Base-by-base conservation (phyloP, 116 monocot species). In the Iris pallida region DNA sequence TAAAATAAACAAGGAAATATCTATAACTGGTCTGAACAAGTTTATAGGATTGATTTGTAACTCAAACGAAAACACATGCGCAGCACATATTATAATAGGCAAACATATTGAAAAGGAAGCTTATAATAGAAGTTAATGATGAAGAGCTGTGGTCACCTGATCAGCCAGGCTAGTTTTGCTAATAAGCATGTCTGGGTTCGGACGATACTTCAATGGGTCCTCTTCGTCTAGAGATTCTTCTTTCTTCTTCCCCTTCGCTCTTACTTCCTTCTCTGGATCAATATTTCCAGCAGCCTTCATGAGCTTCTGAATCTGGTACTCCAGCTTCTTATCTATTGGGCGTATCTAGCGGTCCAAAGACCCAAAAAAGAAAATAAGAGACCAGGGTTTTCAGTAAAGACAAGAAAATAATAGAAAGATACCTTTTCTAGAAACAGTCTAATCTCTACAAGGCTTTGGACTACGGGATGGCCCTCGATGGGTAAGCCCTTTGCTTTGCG, bases 351-450 rank as follows among this genome's bases (percentile, higher is more conserved):
- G 17, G 15, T 42, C 41, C 62, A 57, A 61, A 80, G 45, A 16
- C 17, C 5, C n/a, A n/a, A 18, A 40, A 44, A 20, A 52, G 5
- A 17, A 17, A 47, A 41, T 46, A 77, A 30, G 4, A 70, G 6
- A 16, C 13, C 52, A 14, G 49, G 4, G 49, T 13, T 51, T 30
- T 3, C 30, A 30, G 12, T 41, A 68, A 55, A 42, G n/a, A 40
- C 45, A 20, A 52, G 5, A 17, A 17, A 47, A 41, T 46, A 77
- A 30, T 3, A 70, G 6, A 16, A 13, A 47, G 58, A 20, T 14
- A 89, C 95, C 88, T 95, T 95, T 67, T 95, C 95, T 6, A 95
- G 78, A 65, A 95, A 95, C 15, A 95, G 49, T 70, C 86, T 83
- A 55, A 84, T 88, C 80, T 91, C 95, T 3, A 95, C 86, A 54